Conservation (phyloP, 169 alveolate species). For the Eimeria praecox region DNA sequence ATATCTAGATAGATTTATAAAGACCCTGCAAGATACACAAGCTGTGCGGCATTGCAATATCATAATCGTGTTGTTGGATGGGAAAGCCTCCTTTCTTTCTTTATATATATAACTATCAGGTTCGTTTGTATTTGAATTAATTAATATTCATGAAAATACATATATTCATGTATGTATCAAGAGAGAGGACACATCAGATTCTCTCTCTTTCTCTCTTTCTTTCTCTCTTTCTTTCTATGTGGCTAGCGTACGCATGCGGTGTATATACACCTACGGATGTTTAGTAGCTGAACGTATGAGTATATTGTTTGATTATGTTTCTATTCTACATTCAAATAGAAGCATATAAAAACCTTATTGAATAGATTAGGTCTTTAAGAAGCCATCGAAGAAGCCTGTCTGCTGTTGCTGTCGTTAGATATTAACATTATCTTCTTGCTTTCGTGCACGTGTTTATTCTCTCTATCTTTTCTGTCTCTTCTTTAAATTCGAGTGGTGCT, state of each 20-base stretch:
- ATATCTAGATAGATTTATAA: not conserved
- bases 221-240: not conserved
- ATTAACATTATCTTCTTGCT: too few relatives aligned
- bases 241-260: constrained; percentile 48
- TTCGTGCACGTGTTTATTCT: too few relatives aligned
- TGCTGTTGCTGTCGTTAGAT: too few relatives aligned
- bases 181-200: not conserved
- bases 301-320: not conserved
- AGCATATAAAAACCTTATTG: too few relatives aligned
- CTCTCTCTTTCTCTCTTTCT: too few relatives aligned
- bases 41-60: not conserved
- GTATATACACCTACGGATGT: not conserved
- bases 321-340: not conserved
- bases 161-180: not conserved
- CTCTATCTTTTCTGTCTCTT: too few relatives aligned
- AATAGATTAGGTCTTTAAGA: too few relatives aligned
- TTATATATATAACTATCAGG: not conserved
- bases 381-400: too few relatives aligned
- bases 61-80: not conserved
- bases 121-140: not conserved
- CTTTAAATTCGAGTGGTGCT: too few relatives aligned
- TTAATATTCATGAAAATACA: not conserved
- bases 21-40: constrained; percentile 20
- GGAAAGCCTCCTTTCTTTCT: not conserved
- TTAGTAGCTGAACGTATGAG: not conserved